Percentiles rank a stretch among this genome's conserved stretches.
Conservation (phyloP, 2,329 filamentous ascomycete genomes). For the Talaromyces sp. region DNA sequence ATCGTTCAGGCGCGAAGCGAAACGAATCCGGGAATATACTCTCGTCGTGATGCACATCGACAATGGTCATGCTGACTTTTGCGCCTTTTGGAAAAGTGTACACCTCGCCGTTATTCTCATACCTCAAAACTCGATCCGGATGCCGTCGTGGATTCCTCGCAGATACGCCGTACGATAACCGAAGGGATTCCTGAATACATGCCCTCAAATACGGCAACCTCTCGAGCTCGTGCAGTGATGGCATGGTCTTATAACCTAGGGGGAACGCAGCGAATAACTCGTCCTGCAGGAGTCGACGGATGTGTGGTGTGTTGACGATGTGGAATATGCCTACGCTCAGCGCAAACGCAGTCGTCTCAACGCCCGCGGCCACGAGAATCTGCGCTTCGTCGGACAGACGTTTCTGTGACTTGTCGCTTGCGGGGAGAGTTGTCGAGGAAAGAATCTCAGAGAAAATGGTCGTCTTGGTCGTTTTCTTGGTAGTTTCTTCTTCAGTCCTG, state of each 20-base stretch:
- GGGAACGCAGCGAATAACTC: slow-evolving; percentile 14
- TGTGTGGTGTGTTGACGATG: slow-evolving; percentile 14
- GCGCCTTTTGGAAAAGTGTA: slow-evolving; percentile 15
- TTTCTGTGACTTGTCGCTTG: slow-evolving; percentile 28
- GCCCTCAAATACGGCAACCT: slow-evolving; percentile 22
- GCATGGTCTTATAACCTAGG: slow-evolving; percentile 8
- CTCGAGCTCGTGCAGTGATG: slow-evolving; percentile 20
- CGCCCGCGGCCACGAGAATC: slow-evolving; percentile 24
- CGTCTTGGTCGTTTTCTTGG: not conserved
- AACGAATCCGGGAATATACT: slow-evolving; percentile 15
- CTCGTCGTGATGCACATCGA: slow-evolving; percentile 17
- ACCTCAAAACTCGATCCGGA: slow-evolving; percentile 10
- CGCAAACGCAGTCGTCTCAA: slow-evolving; percentile 27
- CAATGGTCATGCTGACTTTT: slow-evolving; percentile 17
- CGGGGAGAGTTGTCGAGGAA: slow-evolving; percentile 17
- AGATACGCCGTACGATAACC: slow-evolving; percentile 14
- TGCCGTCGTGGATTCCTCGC: slow-evolving; percentile 14
- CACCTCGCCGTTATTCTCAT: slow-evolving; percentile 4
- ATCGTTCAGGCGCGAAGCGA: slow-evolving; percentile 16
- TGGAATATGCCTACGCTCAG: slow-evolving; percentile 18
- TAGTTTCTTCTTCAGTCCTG: not conserved
- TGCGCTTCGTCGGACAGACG: slow-evolving; percentile 27
- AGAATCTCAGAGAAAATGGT: slow-evolving; percentile 28
- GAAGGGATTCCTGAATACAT: slow-evolving; percentile 11
- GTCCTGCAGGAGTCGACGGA: slow-evolving; percentile 15